Evolutionary conservation across 495 filamentous ascomycete species (phyloP).

Genomic region (Daldinia decipiens): DNA sequence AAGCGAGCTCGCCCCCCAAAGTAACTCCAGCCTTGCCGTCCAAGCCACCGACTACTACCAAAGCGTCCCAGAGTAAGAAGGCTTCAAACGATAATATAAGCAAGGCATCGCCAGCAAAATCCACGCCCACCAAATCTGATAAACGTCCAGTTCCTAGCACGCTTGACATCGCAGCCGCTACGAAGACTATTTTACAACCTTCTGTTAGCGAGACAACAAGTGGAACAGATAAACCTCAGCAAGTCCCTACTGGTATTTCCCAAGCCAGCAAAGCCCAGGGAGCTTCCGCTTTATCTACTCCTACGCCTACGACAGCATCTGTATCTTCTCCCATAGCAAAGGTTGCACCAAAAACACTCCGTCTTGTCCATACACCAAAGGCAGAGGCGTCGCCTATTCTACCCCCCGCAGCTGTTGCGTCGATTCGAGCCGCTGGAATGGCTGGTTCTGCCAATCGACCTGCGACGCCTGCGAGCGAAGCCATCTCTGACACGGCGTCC

Average conservation of each 20-base stretch:
- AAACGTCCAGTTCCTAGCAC: slow-evolving; percentile 69
- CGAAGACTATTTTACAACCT: slow-evolving; percentile 47
- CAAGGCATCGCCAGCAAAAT: slow-evolving; percentile 28
- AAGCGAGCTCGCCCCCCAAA: slow-evolving; percentile 43
- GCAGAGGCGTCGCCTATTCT: slow-evolving; percentile 64
- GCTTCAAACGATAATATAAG: slow-evolving; percentile 31
- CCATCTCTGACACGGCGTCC: slow-evolving; percentile 79
- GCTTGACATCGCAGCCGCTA: slow-evolving; percentile 71
- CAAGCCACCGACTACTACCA: slow-evolving; percentile 37
- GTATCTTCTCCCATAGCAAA: slow-evolving; percentile 59
- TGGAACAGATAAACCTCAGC: slow-evolving; percentile 46
- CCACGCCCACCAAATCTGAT: slow-evolving; percentile 42
- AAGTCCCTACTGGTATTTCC: slow-evolving; percentile 21
- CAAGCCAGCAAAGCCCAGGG: slow-evolving; percentile 46
- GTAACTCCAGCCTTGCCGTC: slow-evolving; percentile 38
- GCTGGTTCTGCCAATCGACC: slow-evolving; percentile 68
- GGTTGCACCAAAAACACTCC: slow-evolving; percentile 65
- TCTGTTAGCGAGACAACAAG: slow-evolving; percentile 41
- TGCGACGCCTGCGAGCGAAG: slow-evolving; percentile 80
- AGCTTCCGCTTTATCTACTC: slow-evolving; percentile 60
- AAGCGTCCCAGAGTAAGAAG: slow-evolving; percentile 42
- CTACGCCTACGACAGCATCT: slow-evolving; percentile 61
- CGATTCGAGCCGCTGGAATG: slow-evolving; percentile 50
- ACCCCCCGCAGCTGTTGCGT: slow-evolving; percentile 41
- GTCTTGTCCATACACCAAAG: slow-evolving; percentile 78